A percentile compares a stretch with the other conserved stretches of the same genome.
Conservation (phyloP, 495 filamentous ascomycete genomes). For the Penicillium canescens region DNA sequence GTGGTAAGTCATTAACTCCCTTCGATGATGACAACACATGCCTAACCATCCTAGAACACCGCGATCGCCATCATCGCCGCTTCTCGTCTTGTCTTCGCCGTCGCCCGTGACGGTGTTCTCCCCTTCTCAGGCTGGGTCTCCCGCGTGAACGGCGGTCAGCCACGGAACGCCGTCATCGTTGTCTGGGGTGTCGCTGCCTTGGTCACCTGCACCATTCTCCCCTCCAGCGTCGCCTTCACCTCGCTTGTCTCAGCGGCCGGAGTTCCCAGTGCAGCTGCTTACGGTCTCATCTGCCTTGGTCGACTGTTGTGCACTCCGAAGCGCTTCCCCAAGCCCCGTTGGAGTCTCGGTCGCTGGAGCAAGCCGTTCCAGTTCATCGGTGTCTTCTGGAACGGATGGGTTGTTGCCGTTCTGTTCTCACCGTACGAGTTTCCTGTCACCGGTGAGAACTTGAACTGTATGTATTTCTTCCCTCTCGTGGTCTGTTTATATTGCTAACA, state of each 20-base stretch:
- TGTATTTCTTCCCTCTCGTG: slow-evolving; percentile 5
- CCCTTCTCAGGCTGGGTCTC: slow-evolving; percentile 58
- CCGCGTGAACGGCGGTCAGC: slow-evolving; percentile 50
- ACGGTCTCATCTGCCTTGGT: slow-evolving; percentile 55
- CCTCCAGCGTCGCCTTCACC: slow-evolving; percentile 54
- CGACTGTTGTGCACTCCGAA: slow-evolving; percentile 48
- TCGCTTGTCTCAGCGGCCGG: slow-evolving; percentile 53
- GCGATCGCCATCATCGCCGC: slow-evolving; percentile 55
- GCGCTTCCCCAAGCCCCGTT: slow-evolving; percentile 45
- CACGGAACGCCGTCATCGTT: slow-evolving; percentile 55
- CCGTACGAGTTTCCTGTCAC: slow-evolving; percentile 47
- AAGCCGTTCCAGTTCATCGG: slow-evolving; percentile 51
- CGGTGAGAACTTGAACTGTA: slow-evolving; percentile 48
- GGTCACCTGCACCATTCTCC: slow-evolving; percentile 53
- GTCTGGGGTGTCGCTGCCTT: slow-evolving; percentile 51
- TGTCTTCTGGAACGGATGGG: slow-evolving; percentile 53
- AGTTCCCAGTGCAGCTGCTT: slow-evolving; percentile 53
- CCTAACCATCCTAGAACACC: slow-evolving; percentile 41
- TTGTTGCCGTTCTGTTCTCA: slow-evolving; percentile 50
- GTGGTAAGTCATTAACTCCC: slow-evolving; percentile 31
- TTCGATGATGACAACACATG: background rate
- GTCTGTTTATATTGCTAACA: background rate
- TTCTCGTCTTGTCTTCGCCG: slow-evolving; percentile 58
- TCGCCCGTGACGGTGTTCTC: slow-evolving; percentile 56
- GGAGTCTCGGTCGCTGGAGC: slow-evolving; percentile 45